Evolutionary conservation across 768 basidiomycete genomes (phyloP).

Genomic region (Leucosporidium creatinivorum): DNA sequence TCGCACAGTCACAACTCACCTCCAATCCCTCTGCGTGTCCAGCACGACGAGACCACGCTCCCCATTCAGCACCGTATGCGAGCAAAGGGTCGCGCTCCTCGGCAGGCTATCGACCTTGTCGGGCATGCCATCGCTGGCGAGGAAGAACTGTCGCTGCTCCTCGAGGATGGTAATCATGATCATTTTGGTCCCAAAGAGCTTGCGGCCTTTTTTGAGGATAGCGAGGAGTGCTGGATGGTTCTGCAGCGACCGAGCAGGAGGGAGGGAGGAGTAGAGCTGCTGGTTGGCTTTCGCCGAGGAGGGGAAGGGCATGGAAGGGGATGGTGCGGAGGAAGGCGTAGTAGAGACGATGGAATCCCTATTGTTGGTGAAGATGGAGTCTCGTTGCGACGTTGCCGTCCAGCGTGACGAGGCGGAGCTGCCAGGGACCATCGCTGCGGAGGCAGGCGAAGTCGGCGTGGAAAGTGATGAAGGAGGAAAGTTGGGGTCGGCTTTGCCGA

Average conservation of each 20-base stretch:
- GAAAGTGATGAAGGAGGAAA: neutral
- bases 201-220: conserved; percentile 2
- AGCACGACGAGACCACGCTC: conserved; percentile 14
- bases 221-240: conserved; percentile 1
- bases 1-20: neutral
- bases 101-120: conserved; percentile 4
- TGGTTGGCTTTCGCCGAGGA: neutral
- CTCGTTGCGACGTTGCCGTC: neutral
- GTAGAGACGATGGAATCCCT: neutral
- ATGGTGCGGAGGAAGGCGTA: neutral
- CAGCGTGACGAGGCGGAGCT: neutral
- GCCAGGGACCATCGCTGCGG: neutral
- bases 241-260: conserved; percentile 1
- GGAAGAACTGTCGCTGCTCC: neutral
- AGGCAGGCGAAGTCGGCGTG: neutral
- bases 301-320: neutral
- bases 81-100: conserved; percentile 12
- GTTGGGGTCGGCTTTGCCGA: neutral
- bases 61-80: conserved; percentile 22
- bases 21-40: conserved; percentile 26
- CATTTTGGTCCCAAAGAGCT: neutral
- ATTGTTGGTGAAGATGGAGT: neutral
- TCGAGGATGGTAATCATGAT: conserved; percentile 10
- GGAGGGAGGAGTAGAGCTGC: neutral
- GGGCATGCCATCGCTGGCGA: neutral